A percentile compares a stretch with the other conserved stretches of the same genome.
Conservation (phyloP, 23 red algal genomes). For the Agarophyton chilense region DNA sequence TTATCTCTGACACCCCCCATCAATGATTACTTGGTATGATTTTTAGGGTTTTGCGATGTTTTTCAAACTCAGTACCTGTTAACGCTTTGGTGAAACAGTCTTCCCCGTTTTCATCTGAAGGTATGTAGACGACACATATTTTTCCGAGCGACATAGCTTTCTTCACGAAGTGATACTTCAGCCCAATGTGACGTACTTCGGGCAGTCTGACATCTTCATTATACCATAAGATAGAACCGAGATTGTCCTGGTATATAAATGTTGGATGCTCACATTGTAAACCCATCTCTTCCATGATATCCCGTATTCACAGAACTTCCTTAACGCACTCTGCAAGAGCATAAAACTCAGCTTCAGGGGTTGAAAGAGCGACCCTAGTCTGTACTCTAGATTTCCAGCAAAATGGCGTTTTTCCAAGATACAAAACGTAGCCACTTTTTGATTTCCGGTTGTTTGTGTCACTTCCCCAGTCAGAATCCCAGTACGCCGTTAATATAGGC, state of each 20-base stretch:
- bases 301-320: not conserved
- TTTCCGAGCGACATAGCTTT: not conserved
- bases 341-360: conserved; percentile 24
- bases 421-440: too few relatives aligned
- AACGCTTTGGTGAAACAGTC: too few relatives aligned
- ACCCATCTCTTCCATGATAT: not conserved
- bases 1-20: too few relatives aligned
- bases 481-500: too few relatives aligned
- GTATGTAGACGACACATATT: too few relatives aligned
- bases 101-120: too few relatives aligned
- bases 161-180: not conserved
- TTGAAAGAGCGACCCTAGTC: not conserved
- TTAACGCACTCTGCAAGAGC: not conserved
- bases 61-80: too few relatives aligned
- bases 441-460: too few relatives aligned
- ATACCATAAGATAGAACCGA: conserved; percentile 7
- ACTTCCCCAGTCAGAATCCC: too few relatives aligned
- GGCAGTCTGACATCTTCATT: conserved; percentile 3
- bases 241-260: not conserved
- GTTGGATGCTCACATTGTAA: not conserved
- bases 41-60: too few relatives aligned
- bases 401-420: not conserved
- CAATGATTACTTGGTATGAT: too few relatives aligned
- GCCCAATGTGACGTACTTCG: conserved; percentile 2
- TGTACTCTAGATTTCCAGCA: conserved; percentile 22